Percentiles rank a stretch among this genome's conserved stretches.
phyloP scores from a whole-genome alignment of 768 basidiomycete genomes.

The Collybia sp. region DNA sequence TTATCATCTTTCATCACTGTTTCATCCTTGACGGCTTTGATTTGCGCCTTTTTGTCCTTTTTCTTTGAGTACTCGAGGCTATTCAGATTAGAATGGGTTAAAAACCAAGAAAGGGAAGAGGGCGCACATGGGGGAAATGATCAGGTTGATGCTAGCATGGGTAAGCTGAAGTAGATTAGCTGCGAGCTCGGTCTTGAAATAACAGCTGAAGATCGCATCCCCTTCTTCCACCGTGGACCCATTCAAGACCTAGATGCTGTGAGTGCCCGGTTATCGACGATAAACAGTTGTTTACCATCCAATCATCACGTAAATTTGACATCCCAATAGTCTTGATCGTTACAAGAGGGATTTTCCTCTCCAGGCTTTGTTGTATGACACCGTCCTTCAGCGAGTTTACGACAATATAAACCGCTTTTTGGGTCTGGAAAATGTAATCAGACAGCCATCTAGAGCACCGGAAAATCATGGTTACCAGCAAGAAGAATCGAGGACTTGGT shows the following conservation, averaged over 20 bases:
- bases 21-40: constrained; percentile 90
- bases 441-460: background rate
- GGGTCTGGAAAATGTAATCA: constrained; percentile 48
- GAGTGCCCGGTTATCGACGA: constrained; percentile 1
- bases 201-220: constrained; percentile 85
- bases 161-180: constrained; percentile 80
- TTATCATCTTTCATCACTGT: constrained; percentile 68
- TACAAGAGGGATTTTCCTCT: constrained; percentile 85
- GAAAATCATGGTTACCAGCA: constrained; percentile 61
- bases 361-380: constrained; percentile 48
- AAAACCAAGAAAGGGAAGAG: background rate
- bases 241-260: constrained; percentile 60
- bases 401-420: constrained; percentile 81
- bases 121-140: constrained; percentile 77
- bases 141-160: constrained; percentile 66
- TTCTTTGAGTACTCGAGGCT: constrained; percentile 93
- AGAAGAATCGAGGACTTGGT: constrained; percentile 83
- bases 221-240: constrained; percentile 83
- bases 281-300: constrained; percentile 61
- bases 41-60: constrained; percentile 88
- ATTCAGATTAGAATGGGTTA: constrained; percentile 3
- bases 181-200: constrained; percentile 94
- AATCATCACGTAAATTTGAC: constrained; percentile 91
- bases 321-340: constrained; percentile 84
- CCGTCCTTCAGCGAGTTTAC: constrained; percentile 62